These are phyloP conservation scores for Fusarium sp. DNA, from an alignment of 2,329 filamentous ascomycete genomes.

Conservation along the genomic window DNA sequence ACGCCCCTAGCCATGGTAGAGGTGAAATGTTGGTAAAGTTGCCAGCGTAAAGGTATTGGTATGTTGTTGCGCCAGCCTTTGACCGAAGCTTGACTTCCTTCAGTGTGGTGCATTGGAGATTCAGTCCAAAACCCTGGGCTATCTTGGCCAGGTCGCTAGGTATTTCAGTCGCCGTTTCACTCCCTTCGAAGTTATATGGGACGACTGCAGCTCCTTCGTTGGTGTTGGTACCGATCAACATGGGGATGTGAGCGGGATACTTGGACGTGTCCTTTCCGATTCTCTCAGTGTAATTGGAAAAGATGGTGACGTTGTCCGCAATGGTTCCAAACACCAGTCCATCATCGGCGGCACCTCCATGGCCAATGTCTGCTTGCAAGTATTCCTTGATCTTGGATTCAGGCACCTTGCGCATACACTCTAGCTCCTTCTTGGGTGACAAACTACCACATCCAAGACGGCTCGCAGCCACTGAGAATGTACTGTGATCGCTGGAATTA, in stretches of 20 bases:
- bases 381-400: constrained; percentile 22
- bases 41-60: constrained; percentile 34
- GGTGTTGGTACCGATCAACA: constrained; percentile 34
- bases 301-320: constrained; percentile 25
- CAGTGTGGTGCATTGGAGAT: constrained; percentile 31
- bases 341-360: constrained; percentile 34
- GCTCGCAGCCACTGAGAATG: constrained; percentile 17
- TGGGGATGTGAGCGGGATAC: constrained; percentile 3
- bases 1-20: constrained; percentile 32
- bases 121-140: constrained; percentile 16
- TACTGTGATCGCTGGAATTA: constrained; percentile 16
- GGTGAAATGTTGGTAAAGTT: constrained; percentile 39
- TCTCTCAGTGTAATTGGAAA: constrained; percentile 21
- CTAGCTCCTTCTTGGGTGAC: background rate
- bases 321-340: constrained; percentile 15
- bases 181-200: constrained; percentile 25
- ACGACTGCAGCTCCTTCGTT: constrained; percentile 33
- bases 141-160: constrained; percentile 11
- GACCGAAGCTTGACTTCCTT: constrained; percentile 20
- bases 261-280: background rate
- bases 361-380: constrained; percentile 21
- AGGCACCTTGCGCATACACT: constrained; percentile 22
- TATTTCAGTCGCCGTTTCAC: constrained; percentile 25
- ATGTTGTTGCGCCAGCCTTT: constrained; percentile 24
- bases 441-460: constrained; percentile 12